These are phyloP conservation scores for Arthrobotrys sphaeroides DNA, from an alignment of 2,329 filamentous ascomycete genomes.

Conservation along the genomic window DNA sequence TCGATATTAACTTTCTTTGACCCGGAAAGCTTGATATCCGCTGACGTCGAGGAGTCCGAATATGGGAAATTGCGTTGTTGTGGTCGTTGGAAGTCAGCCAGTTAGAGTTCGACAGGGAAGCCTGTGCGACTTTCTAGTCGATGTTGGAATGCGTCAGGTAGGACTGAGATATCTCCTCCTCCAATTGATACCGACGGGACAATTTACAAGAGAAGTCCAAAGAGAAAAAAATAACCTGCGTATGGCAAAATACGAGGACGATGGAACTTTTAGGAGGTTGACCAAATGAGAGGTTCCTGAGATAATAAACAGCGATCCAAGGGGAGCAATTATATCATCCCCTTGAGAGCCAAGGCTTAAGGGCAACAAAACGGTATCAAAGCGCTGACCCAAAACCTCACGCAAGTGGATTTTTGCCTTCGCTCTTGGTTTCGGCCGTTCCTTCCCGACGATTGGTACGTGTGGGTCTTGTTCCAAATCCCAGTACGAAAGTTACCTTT, in stretches of 20 bases:
- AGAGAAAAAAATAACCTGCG: neutral
- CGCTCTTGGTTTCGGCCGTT: slow-evolving; percentile 25
- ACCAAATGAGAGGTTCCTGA: slow-evolving; percentile 3
- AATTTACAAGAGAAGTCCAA: neutral
- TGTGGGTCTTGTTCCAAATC: neutral
- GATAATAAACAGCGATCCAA: slow-evolving; percentile 17
- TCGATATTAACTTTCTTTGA: slow-evolving; percentile 9
- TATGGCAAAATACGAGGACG: neutral
- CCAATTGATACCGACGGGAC: slow-evolving; percentile 4
- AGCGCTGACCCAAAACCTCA: slow-evolving; percentile 17
- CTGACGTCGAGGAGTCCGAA: slow-evolving; percentile 11
- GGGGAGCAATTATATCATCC: slow-evolving; percentile 38
- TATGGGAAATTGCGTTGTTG: slow-evolving; percentile 14
- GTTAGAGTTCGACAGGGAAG: slow-evolving; percentile 16
- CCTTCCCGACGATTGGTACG: slow-evolving; percentile 30
- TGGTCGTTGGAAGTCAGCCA: slow-evolving; percentile 20
- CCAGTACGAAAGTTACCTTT: neutral
- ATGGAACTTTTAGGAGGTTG: slow-evolving; percentile 14
- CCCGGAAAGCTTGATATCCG: slow-evolving; percentile 17
- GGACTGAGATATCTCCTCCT: neutral
- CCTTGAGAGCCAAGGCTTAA: slow-evolving; percentile 23
- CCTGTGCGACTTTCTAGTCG: slow-evolving; percentile 20
- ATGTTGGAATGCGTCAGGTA: slow-evolving; percentile 1
- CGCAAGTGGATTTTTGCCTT: neutral
- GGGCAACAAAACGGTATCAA: slow-evolving; percentile 46